These are phyloP conservation scores for Lachnellula subtilissima DNA, from an alignment of 2,329 filamentous ascomycete genomes.

Conservation along the genomic window DNA sequence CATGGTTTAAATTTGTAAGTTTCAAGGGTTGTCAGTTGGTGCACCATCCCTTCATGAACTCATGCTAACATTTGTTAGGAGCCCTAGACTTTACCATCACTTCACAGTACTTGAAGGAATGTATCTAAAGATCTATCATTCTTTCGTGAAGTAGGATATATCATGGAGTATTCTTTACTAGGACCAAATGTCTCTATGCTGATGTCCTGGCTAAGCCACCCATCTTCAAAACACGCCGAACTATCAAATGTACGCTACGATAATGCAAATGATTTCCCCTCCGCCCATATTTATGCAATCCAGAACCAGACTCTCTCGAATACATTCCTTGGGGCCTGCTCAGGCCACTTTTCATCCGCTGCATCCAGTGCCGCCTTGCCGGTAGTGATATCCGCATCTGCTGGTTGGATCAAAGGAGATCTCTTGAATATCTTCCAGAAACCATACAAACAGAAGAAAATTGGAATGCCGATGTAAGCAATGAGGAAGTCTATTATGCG, in stretches of 20 bases:
- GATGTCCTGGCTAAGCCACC: not conserved
- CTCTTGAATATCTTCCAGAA: conserved; percentile 68
- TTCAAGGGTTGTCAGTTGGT: no score
- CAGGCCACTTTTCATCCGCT: conserved; percentile 37
- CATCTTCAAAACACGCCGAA: not conserved
- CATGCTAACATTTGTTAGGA: no score
- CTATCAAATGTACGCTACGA: not conserved
- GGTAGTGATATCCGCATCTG: conserved; percentile 40
- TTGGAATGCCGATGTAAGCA: conserved; percentile 65
- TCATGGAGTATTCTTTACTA: not conserved
- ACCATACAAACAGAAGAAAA: conserved; percentile 65
- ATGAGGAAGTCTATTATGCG: conserved; percentile 67
- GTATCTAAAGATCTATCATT: not conserved
- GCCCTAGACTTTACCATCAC: no score
- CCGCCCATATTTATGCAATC: conserved; percentile 33
- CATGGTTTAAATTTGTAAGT: no score
- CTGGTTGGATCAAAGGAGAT: conserved; percentile 42
- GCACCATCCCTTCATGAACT: no score
- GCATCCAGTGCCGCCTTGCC: conserved; percentile 43
- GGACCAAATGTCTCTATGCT: not conserved
- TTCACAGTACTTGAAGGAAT: no score
- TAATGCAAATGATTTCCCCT: not conserved
- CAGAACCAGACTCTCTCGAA: conserved; percentile 42
- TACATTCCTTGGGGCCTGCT: conserved; percentile 37
- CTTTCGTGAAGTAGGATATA: not conserved